These are phyloP conservation scores for Paraphoma chrysanthemicola DNA, from an alignment of 2,329 filamentous ascomycete genomes.

Conservation along the genomic window DNA sequence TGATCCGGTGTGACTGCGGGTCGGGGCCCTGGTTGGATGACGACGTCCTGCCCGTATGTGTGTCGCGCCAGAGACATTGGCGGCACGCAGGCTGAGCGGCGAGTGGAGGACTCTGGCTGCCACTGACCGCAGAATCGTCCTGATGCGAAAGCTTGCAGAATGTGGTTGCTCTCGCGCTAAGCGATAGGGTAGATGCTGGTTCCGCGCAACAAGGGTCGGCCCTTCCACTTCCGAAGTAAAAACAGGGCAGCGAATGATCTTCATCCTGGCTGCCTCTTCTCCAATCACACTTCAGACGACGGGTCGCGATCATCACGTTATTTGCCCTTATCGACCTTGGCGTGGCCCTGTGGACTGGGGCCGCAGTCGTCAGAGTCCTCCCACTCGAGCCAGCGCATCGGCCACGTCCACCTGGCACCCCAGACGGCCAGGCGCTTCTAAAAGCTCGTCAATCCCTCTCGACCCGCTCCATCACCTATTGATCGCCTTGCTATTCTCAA, in stretches of 20 bases:
- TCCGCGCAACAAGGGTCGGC: slow-evolving; percentile 17
- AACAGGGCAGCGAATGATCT: slow-evolving; percentile 40
- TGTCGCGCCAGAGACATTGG: slow-evolving; percentile 22
- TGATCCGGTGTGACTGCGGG: slow-evolving; percentile 16
- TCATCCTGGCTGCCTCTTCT: background rate
- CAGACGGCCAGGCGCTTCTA: slow-evolving; percentile 12
- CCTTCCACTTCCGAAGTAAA: slow-evolving; percentile 14
- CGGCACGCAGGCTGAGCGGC: slow-evolving; percentile 19
- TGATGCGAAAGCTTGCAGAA: slow-evolving; percentile 29
- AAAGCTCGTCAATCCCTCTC: slow-evolving; percentile 35
- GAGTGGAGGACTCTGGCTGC: slow-evolving; percentile 23
- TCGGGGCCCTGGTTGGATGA: slow-evolving; percentile 18
- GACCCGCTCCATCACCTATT: slow-evolving; percentile 30
- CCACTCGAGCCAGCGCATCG: slow-evolving; percentile 45
- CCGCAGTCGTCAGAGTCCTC: slow-evolving; percentile 33
- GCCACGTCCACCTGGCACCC: slow-evolving; percentile 8
- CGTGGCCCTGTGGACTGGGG: slow-evolving; percentile 27
- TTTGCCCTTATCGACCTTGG: slow-evolving; percentile 37
- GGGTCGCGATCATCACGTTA: slow-evolving; percentile 28
- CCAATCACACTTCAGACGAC: slow-evolving; percentile 26
- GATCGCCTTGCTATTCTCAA: slow-evolving; percentile 34
- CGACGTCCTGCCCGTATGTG: slow-evolving; percentile 22
- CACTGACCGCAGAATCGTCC: slow-evolving; percentile 29
- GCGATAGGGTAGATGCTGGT: slow-evolving; percentile 27
- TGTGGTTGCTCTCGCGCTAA: slow-evolving; percentile 19